phyloP scores from a whole-genome alignment of 164 flowering plant genomes.

The Chimonanthus praecox region DNA sequence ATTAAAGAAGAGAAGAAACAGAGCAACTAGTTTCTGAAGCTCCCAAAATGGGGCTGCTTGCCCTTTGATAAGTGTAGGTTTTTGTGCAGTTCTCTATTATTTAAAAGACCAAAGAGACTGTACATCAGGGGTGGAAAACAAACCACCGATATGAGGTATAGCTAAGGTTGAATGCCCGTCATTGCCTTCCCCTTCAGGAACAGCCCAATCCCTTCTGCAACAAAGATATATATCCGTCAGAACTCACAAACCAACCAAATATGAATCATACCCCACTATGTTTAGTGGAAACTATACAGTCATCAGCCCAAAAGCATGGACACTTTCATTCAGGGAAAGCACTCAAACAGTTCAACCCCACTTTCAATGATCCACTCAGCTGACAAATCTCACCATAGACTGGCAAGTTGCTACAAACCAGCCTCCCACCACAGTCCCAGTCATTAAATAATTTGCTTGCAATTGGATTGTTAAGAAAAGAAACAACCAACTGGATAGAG shows the following conservation, averaged over 20 bases:
- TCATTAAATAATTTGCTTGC: too few species aligned
- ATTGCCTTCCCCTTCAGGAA: slow-evolving; percentile 37
- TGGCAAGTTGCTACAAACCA: not conserved
- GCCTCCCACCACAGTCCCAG: not conserved
- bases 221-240: not conserved
- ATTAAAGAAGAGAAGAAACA: slow-evolving; percentile 48
- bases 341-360: not conserved
- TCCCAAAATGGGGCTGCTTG: slow-evolving; percentile 27
- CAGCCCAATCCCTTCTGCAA: slow-evolving; percentile 52
- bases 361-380: not conserved
- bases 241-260: not conserved
- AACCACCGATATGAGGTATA: slow-evolving; percentile 50
- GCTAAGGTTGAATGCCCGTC: slow-evolving; percentile 28
- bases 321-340: not conserved
- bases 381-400: not conserved
- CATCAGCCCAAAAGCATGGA: not conserved
- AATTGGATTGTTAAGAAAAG: too few species aligned
- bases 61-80: slow-evolving; percentile 22
- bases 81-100: slow-evolving; percentile 24
- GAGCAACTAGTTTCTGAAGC: slow-evolving; percentile 32
- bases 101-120: slow-evolving; percentile 84
- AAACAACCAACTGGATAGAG: too few species aligned
- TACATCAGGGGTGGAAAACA: slow-evolving; percentile 58
- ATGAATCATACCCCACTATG: not conserved
- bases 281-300: not conserved